Percentiles rank a stretch among this genome's conserved stretches.
Conservation (phyloP, 805 yeast genomes). For the Kodamaea hsintzibuensis region DNA sequence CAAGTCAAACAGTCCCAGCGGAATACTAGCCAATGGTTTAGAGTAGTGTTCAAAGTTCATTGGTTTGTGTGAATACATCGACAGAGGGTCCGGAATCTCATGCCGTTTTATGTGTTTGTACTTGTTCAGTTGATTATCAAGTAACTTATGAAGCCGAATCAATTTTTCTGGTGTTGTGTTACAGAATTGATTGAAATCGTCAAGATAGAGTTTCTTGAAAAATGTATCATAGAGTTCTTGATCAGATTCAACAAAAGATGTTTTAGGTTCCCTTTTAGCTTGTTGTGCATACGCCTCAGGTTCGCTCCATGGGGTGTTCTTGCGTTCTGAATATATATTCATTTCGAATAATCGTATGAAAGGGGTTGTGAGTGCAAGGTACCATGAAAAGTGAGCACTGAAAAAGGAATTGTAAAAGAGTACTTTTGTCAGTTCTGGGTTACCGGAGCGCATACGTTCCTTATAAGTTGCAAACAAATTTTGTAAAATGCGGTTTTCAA, state of each 20-base stretch:
- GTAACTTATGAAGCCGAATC: conserved; percentile 18
- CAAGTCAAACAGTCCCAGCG: conserved; percentile 26
- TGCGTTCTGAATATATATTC: conserved; percentile 30
- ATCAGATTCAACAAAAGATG: conserved; percentile 25
- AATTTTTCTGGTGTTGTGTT: conserved; percentile 18
- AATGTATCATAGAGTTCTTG: conserved; percentile 19
- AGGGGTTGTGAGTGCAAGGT: conserved; percentile 36
- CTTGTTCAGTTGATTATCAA: conserved; percentile 22
- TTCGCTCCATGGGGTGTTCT: conserved; percentile 17
- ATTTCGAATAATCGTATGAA: conserved; percentile 38
- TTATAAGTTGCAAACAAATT: conserved; percentile 25
- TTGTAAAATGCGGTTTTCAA: conserved; percentile 26
- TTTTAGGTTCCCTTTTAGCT: conserved; percentile 12
- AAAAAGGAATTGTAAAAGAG: conserved; percentile 33
- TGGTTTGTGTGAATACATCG: conserved; percentile 26
- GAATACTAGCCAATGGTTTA: conserved; percentile 10
- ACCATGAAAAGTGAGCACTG: conserved; percentile 41
- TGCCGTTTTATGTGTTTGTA: conserved; percentile 17
- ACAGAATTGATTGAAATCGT: conserved; percentile 19
- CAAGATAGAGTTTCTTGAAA: conserved; percentile 22
- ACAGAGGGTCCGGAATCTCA: conserved; percentile 17
- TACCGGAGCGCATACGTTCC: conserved; percentile 15
- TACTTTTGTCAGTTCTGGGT: conserved; percentile 30
- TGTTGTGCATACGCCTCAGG: conserved; percentile 9
- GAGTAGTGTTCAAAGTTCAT: conserved; percentile 31